These are phyloP conservation scores for Puccinellia tenuiflora DNA, from an alignment of 176 grass and related monocot species.

Conservation along the genomic window DNA sequence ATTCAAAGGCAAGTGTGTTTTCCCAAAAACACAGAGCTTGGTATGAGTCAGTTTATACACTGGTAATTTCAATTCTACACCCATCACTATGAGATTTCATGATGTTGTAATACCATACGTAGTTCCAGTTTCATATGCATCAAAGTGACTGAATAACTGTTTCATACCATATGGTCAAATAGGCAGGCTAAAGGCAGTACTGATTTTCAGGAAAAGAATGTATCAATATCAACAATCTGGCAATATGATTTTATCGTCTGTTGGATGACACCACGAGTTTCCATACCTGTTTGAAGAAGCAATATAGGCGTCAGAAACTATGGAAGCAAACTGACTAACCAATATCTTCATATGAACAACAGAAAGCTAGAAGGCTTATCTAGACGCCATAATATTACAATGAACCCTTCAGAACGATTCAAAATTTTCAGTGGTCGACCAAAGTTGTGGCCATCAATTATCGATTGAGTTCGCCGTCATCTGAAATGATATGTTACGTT, in stretches of 20 bases:
- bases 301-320: not conserved
- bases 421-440: not conserved
- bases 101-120: not conserved
- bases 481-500: slow-evolving; percentile 9
- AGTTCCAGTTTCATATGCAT: not conserved
- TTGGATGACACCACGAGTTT: not conserved
- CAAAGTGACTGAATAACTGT: not conserved
- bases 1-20: too few relatives aligned
- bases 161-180: not conserved
- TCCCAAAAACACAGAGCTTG: not conserved
- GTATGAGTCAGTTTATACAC: not conserved
- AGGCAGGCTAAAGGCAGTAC: not conserved
- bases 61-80: not conserved
- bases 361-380: slow-evolving; percentile 2
- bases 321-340: not conserved
- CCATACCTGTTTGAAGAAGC: not conserved
- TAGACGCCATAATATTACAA: not conserved
- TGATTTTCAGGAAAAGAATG: not conserved
- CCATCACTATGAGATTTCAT: not conserved
- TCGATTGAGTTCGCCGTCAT: not conserved
- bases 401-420: not conserved
- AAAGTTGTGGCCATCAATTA: slow-evolving; percentile 5
- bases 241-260: not conserved
- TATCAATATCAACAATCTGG: not conserved
- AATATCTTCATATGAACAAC: not conserved